Evolutionary conservation across 2,329 filamentous ascomycete genomes (phyloP).

Genomic region (Myriosclerotinia curreyana): DNA sequence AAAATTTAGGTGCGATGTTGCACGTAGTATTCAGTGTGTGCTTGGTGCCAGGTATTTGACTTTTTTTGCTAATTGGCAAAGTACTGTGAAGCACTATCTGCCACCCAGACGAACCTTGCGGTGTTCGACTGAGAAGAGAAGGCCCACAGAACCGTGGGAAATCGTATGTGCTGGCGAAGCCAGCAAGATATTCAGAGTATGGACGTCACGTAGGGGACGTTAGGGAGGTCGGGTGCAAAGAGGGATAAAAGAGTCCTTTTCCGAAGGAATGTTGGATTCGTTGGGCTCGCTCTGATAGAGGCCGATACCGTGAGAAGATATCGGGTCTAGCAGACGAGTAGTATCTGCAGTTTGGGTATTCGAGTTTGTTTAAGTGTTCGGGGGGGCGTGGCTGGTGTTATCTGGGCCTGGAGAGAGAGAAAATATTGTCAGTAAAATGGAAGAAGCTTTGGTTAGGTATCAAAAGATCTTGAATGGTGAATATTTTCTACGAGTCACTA

Average conservation of each 20-base stretch:
- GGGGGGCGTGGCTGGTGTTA: conserved; percentile 54
- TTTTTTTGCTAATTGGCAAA: conserved; percentile 29
- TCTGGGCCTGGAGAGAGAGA: conserved; percentile 49
- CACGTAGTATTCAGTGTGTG: conserved; percentile 15
- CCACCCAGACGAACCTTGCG: conserved; percentile 95
- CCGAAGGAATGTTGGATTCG: conserved; percentile 82
- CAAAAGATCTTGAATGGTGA: not conserved
- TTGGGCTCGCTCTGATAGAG: conserved; percentile 63
- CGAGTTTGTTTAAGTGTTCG: conserved; percentile 21
- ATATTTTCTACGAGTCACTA: not conserved
- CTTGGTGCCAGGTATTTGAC: not conserved
- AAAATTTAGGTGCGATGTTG: conserved; percentile 29
- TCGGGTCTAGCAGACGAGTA: conserved; percentile 79
- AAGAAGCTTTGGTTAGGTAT: not conserved
- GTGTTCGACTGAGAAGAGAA: conserved; percentile 94
- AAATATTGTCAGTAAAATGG: conserved; percentile 22
- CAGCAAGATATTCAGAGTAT: conserved; percentile 58
- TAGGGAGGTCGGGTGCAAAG: conserved; percentile 88
- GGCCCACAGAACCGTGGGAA: conserved; percentile 76
- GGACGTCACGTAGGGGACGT: conserved; percentile 71
- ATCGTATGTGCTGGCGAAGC: conserved; percentile 65
- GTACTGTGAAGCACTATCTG: conserved; percentile 93
- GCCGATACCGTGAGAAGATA: conserved; percentile 83
- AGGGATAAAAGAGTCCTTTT: conserved; percentile 76
- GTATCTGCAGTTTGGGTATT: conserved; percentile 49